Evolutionary conservation across 2,329 filamentous ascomycete genomes (phyloP).

Genomic region (Arachnopeziza araneosa): DNA sequence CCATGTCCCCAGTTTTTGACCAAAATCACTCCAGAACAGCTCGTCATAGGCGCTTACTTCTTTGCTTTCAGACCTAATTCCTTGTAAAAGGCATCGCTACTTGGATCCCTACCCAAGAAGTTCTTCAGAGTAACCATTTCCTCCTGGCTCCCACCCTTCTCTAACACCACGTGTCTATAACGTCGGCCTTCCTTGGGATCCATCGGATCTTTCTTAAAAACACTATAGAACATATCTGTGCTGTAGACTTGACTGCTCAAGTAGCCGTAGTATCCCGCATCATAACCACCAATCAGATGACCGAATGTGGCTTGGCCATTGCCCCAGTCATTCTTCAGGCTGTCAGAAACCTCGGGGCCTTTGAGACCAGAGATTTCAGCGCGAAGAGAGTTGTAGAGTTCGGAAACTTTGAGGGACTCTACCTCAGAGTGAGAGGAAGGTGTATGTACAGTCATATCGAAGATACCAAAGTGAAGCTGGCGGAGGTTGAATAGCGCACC

Average conservation of each 20-base stretch:
- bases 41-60: not conserved
- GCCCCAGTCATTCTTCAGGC: constrained; percentile 54
- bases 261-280: constrained; percentile 78
- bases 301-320: constrained; percentile 76
- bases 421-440: constrained; percentile 64
- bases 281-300: constrained; percentile 78
- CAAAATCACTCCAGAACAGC: too few species aligned
- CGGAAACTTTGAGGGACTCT: constrained; percentile 58
- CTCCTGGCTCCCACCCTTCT: constrained; percentile 71
- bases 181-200: constrained; percentile 65
- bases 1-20: too few species aligned
- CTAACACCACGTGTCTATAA: constrained; percentile 73
- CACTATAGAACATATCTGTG: constrained; percentile 78
- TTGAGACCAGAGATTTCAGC: constrained; percentile 67
- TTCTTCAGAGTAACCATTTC: constrained; percentile 77
- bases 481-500: constrained; percentile 72
- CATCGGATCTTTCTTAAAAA: constrained; percentile 77
- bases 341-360: constrained; percentile 60
- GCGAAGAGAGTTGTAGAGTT: constrained; percentile 67
- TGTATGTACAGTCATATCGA: constrained; percentile 77
- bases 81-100: constrained; percentile 72
- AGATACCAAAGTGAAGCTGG: constrained; percentile 76
- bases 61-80: constrained; percentile 54
- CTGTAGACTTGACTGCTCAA: constrained; percentile 74
- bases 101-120: constrained; percentile 72